Percentiles rank a stretch among this genome's conserved stretches.
Conservation (phyloP, 2,329 filamentous ascomycete genomes). For the Fusarium austroafricanum region DNA sequence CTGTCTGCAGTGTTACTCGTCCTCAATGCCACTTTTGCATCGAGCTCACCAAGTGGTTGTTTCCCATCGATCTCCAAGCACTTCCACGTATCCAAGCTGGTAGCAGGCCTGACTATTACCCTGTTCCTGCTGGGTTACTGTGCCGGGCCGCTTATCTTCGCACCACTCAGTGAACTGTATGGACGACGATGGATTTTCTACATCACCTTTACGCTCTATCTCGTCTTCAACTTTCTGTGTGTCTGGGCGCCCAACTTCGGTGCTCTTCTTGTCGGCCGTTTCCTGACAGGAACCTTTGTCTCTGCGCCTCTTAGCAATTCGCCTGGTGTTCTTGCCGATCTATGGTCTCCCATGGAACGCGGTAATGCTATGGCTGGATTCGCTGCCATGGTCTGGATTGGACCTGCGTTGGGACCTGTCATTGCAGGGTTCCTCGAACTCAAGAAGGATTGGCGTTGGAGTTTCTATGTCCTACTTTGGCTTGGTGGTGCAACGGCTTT, state of each 20-base stretch:
- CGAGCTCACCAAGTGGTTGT: conserved; percentile 26
- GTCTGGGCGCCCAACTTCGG: conserved; percentile 78
- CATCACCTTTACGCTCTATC: conserved; percentile 70
- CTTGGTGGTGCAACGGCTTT: conserved; percentile 86
- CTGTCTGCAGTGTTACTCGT: conserved; percentile 23
- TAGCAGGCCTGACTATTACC: conserved; percentile 29
- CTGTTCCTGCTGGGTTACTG: conserved; percentile 55
- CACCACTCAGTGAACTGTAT: conserved; percentile 77
- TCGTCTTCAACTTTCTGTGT: conserved; percentile 81
- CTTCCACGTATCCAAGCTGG: conserved; percentile 26
- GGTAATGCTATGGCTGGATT: conserved; percentile 87
- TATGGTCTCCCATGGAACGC: conserved; percentile 81
- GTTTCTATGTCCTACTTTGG: conserved; percentile 59
- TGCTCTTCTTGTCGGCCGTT: conserved; percentile 78
- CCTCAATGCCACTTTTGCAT: conserved; percentile 28
- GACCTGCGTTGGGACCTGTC: conserved; percentile 62
- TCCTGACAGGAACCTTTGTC: conserved; percentile 82
- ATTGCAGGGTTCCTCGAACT: conserved; percentile 79
- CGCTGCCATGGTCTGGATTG: conserved; percentile 79
- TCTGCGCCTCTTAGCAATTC: conserved; percentile 85
- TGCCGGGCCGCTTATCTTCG: conserved; percentile 78
- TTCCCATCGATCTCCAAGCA: conserved; percentile 22
- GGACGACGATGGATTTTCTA: conserved; percentile 70
- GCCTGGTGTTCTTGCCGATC: conserved; percentile 80
- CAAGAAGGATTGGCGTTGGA: conserved; percentile 71